These are phyloP conservation scores for Geranium brycei DNA, from an alignment of 345 rosid species.

Conservation along the genomic window DNA sequence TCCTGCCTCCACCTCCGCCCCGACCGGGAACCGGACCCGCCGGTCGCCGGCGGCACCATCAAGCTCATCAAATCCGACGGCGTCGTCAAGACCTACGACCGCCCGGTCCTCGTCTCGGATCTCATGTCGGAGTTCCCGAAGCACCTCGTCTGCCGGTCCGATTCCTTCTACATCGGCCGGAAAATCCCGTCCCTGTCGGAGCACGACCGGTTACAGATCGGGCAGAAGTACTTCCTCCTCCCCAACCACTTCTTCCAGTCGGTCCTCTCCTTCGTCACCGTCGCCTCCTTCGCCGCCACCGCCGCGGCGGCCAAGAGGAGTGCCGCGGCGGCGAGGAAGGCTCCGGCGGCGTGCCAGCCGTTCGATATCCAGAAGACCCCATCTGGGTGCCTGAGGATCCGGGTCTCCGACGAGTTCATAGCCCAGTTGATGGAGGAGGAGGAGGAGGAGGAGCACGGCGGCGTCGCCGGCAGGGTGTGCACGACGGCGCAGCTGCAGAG, in stretches of 20 bases:
- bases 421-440: conserved; percentile 35
- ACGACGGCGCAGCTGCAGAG: conserved; percentile 47
- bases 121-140: conserved; percentile 42
- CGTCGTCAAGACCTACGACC: conserved; percentile 33
- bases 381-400: conserved; percentile 37
- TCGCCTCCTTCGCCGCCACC: conserved; percentile 31
- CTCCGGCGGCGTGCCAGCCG: conserved; percentile 17
- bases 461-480: conserved; percentile 25
- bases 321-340: neutral
- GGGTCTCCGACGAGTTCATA: conserved; percentile 62
- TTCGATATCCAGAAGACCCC: conserved; percentile 41
- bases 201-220: conserved; percentile 45
- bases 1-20: conserved; percentile 21
- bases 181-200: conserved; percentile 45
- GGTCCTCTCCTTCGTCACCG: conserved; percentile 40
- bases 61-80: conserved; percentile 61
- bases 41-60: conserved; percentile 9
- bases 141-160: conserved; percentile 54
- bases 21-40: conserved; percentile 8
- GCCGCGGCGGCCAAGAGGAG: conserved; percentile 21
- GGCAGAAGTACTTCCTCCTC: conserved; percentile 53
- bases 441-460: neutral
- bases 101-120: conserved; percentile 37
- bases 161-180: conserved; percentile 56
- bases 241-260: conserved; percentile 48